These are phyloP conservation scores for Neurospora hispaniola DNA, from an alignment of 495 filamentous ascomycete genomes.

Conservation along the genomic window DNA sequence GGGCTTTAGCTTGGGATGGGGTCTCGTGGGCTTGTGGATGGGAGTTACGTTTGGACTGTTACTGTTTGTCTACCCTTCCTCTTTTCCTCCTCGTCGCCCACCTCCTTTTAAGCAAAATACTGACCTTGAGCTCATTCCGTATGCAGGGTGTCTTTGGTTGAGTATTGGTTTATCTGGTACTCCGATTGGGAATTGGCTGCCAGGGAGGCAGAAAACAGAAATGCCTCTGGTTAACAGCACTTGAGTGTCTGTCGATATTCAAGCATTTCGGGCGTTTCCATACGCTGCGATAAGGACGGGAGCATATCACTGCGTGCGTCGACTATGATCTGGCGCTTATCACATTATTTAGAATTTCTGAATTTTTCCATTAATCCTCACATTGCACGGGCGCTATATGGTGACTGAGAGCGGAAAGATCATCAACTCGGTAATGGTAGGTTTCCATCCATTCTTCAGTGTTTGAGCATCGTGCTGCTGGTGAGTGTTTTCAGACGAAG, in stretches of 20 bases:
- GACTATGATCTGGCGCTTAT: not conserved
- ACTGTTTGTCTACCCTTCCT: conserved; percentile 31
- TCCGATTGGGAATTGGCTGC: conserved; percentile 67
- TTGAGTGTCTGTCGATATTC: not conserved
- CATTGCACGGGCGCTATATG: not conserved
- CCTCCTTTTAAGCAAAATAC: not conserved
- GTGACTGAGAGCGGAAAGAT: not conserved
- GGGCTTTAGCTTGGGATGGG: conserved; percentile 63
- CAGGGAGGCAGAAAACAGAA: conserved; percentile 59
- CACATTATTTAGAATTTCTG: not conserved
- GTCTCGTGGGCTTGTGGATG: conserved; percentile 67
- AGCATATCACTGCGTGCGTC: not conserved
- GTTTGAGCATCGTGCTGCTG: not conserved
- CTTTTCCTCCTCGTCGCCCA: not conserved
- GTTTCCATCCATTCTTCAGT: not conserved
- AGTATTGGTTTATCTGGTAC: conserved; percentile 53
- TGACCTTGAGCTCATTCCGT: not conserved
- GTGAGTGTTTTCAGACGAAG: not conserved
- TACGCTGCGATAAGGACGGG: not conserved
- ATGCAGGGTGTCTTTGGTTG: conserved; percentile 47
- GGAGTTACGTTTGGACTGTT: conserved; percentile 63
- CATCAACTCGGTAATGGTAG: not conserved
- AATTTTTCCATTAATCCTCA: not conserved
- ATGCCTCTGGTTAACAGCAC: conserved; percentile 39
- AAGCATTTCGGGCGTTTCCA: not conserved